Conservation (phyloP, 805 yeast genomes). For the Wickerhamiella alocasiicola region DNA sequence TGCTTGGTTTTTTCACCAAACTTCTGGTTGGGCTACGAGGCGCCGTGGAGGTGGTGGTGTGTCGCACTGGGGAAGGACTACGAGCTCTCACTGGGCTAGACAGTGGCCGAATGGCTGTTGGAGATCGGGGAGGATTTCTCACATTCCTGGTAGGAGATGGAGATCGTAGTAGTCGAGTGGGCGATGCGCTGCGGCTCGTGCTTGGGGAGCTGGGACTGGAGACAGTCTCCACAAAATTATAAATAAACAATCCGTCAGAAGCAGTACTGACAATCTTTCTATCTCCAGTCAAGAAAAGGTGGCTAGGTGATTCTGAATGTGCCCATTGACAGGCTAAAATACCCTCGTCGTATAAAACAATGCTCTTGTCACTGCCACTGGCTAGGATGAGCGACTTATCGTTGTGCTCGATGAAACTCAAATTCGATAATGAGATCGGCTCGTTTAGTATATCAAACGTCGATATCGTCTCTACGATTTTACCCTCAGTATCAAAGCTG, state of each 20-base stretch:
- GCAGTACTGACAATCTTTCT: conserved; percentile 13
- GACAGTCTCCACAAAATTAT: conserved; percentile 4
- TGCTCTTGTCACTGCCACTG: conserved; percentile 42
- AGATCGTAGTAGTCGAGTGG: conserved; percentile 8
- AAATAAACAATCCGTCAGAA: conserved; percentile 15
- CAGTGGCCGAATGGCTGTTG: not conserved
- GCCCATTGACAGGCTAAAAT: conserved; percentile 46
- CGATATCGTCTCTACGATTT: conserved; percentile 10
- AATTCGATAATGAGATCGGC: conserved; percentile 13
- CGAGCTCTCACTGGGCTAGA: not conserved
- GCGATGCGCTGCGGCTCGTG: conserved; percentile 6
- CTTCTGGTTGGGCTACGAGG: not conserved
- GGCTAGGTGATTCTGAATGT: conserved; percentile 40
- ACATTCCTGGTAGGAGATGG: conserved; percentile 5
- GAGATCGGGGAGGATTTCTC: not conserved
- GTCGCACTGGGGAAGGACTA: not conserved
- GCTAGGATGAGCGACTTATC: conserved; percentile 20
- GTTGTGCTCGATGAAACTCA: conserved; percentile 7
- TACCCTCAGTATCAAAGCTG: conserved; percentile 13
- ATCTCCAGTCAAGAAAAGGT: conserved; percentile 19
- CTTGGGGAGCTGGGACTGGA: not conserved
- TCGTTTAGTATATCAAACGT: conserved; percentile 16
- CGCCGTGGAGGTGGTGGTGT: not conserved
- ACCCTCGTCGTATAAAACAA: conserved; percentile 38
- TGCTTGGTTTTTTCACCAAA: not conserved